These are phyloP conservation scores for Aspergillus cavernicola DNA, from an alignment of 495 filamentous ascomycete species.

Conservation along the genomic window DNA sequence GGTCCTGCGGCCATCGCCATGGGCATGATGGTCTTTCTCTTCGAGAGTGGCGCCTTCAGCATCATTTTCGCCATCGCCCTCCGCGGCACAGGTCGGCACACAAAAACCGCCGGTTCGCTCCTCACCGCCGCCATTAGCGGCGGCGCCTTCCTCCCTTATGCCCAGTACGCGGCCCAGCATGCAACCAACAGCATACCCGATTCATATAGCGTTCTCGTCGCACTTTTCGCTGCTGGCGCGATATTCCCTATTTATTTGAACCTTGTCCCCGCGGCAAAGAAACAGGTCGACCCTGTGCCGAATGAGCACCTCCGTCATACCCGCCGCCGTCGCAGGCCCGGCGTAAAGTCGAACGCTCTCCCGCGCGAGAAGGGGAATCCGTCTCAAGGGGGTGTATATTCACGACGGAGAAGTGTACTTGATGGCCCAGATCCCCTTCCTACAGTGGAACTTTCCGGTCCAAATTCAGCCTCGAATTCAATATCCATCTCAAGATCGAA, in stretches of 20 bases:
- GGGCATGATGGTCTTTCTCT: conserved; percentile 55
- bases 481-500: neutral
- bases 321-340: conserved; percentile 27
- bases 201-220: conserved; percentile 55
- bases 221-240: conserved; percentile 52
- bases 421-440: conserved; percentile 32
- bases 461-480: neutral
- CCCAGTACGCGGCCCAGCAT: conserved; percentile 45
- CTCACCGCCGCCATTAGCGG: conserved; percentile 56
- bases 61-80: conserved; percentile 59
- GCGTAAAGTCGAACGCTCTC: conserved; percentile 14
- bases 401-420: conserved; percentile 37
- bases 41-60: conserved; percentile 59
- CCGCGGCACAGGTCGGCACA: conserved; percentile 57
- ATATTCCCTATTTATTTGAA: conserved; percentile 62
- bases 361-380: conserved; percentile 36
- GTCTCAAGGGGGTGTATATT: conserved; percentile 33
- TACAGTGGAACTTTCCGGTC: conserved; percentile 15
- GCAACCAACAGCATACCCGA: conserved; percentile 36
- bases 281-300: conserved; percentile 57
- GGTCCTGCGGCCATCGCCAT: conserved; percentile 46
- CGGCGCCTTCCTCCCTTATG: conserved; percentile 54
- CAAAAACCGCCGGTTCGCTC: conserved; percentile 53
- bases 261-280: conserved; percentile 50
- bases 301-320: conserved; percentile 42